A percentile compares a stretch with the other conserved stretches of the same genome.
Conservation (phyloP, 2,329 filamentous ascomycete species). For the Conoideocrella luteorostrata region DNA sequence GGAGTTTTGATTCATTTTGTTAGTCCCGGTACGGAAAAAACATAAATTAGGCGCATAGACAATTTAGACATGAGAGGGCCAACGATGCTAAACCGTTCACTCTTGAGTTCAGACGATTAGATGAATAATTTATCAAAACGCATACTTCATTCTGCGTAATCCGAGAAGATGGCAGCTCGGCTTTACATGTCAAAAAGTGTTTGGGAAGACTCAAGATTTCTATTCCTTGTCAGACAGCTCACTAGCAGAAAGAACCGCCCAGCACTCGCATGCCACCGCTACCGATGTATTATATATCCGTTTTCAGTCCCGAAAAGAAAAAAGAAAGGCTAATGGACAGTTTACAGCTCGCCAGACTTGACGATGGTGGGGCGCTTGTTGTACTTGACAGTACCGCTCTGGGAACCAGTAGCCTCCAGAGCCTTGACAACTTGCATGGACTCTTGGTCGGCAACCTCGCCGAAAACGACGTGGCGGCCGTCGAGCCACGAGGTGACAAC, state of each 20-base stretch:
- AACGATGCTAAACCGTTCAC: too few relatives aligned
- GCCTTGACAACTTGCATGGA: slow-evolving; percentile 51
- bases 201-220: neutral
- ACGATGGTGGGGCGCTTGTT: slow-evolving; percentile 53
- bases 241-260: neutral
- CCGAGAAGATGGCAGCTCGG: too few relatives aligned
- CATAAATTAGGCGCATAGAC: neutral
- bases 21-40: neutral
- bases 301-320: neutral
- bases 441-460: slow-evolving; percentile 54
- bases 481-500: slow-evolving; percentile 83
- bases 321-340: slow-evolving; percentile 15
- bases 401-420: slow-evolving; percentile 53
- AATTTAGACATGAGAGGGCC: too few relatives aligned
- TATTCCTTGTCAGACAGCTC: neutral
- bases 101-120: too few relatives aligned
- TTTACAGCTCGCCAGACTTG: slow-evolving; percentile 44
- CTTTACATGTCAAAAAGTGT: too few relatives aligned
- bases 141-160: too few relatives aligned
- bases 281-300: slow-evolving; percentile 2
- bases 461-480: slow-evolving; percentile 79
- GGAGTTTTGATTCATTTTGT: slow-evolving; percentile 11
- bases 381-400: slow-evolving; percentile 50
- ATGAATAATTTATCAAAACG: too few relatives aligned
- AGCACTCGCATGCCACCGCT: slow-evolving; percentile 4